These are phyloP conservation scores for Drosera capensis DNA, from an alignment of 148 eudicot species.

Conservation along the genomic window DNA sequence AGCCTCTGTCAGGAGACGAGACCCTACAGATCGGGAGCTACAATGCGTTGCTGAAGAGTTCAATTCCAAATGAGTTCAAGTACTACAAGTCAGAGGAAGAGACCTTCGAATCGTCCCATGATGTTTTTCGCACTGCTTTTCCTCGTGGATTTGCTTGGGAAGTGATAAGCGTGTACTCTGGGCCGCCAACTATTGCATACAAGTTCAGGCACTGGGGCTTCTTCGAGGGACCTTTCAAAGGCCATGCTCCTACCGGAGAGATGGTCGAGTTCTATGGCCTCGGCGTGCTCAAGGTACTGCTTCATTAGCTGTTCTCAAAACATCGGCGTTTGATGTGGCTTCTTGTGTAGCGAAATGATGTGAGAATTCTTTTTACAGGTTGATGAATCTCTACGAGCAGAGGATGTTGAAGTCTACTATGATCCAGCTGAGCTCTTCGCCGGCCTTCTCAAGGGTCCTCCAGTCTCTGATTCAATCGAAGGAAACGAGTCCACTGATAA, in stretches of 20 bases:
- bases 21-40: constrained; percentile 53
- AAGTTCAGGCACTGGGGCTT: constrained; percentile 93
- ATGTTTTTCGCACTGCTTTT: constrained; percentile 46
- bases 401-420: constrained; percentile 6
- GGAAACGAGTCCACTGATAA: not conserved
- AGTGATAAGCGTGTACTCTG: constrained; percentile 54
- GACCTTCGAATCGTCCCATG: constrained; percentile 73
- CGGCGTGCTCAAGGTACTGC: constrained; percentile 53
- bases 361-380: not conserved
- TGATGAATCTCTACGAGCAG: constrained; percentile 6
- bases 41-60: constrained; percentile 52
- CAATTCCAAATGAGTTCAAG: constrained; percentile 44
- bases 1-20: constrained; percentile 71
- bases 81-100: constrained; percentile 73
- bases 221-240: constrained; percentile 78
- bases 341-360: not conserved
- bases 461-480: not conserved
- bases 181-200: constrained; percentile 58
- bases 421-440: constrained; percentile 6
- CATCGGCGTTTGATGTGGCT: not conserved
- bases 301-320: not conserved
- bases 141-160: constrained; percentile 95
- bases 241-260: constrained; percentile 66
- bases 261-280: constrained; percentile 70
- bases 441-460: constrained; percentile 20